Evolutionary conservation across 768 basidiomycete genomes (phyloP), one percentile per base, ranked within the genome.

Genomic region (Coprinellus aureogranulatus): DNA sequence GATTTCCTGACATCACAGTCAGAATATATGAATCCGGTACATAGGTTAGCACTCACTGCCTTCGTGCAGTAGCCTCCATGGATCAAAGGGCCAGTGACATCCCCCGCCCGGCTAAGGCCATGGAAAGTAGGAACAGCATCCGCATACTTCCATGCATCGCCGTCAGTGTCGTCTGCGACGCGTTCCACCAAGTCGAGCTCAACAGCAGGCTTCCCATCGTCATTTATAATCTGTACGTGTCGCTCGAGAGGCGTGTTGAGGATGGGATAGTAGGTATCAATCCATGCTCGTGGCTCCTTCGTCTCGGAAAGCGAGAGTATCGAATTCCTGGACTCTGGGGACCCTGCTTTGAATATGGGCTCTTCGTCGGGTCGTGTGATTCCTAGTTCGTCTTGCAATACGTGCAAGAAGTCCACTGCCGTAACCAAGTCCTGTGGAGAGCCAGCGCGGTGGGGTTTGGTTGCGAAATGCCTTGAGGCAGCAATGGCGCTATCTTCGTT

Each of bases 251-350:
- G 85, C 0, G 84, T 88, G 71, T 96, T 92, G 75, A 97, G 74
- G 42, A 94, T 77, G 2, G 95, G 94, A 70, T 90, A 97, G 70
- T 98, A 97, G 37, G 82, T 80, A 62, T 93, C 90, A 58, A 94
- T 85, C 92, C 92, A 94, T 57, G 87, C 90, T 1, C 74, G 79
- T 2, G 89, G 88, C 23, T 67, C 70, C 25, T 42, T 34, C 18
- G 53, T 12, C 2, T 16, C 40, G 8, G 75, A 67, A 40, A 85
- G 73, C 20, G 69, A 68, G 16, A 89, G 75, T 0, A 89, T 92
- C 3, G 89, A 84, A 44, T 82, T 77, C 52, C 85, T 87, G 34
- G 89, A 90, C 53, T 80, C 77, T 9, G 72, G 65, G 28, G 88
- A 81, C 6, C 92, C 92, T 20, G 91, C 89, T 22, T 84, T 72